Base-by-base conservation (phyloP, 83 land plant species). In the Isoetes engelmannii region DNA sequence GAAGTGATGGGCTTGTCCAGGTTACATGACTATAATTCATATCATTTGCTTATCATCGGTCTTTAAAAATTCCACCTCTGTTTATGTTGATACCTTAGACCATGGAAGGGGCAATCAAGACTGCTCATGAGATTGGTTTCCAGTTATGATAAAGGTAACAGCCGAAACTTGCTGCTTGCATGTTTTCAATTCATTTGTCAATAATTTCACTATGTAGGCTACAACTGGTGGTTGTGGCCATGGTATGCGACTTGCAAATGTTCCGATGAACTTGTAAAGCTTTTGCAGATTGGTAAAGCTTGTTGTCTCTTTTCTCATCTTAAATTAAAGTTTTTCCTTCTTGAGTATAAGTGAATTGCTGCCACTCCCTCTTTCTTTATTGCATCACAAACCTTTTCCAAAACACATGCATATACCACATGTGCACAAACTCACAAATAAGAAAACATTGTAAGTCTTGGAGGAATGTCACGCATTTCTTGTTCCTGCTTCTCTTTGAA, bases 221-320 rank as follows among this genome's bases (percentile, higher is more conserved):
- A 92, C 98, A 45, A 95, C 98, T 58, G 98, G 98, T 70, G 98
- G 98, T 79, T 94, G 98, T 65, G 98, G 98, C 20, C 92, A 95
- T 75, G 98, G 98, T 19, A 92, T 92, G 98, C 87, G 98, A 9
- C 85, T 92, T 50, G 98, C 98, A 41, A 82, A 84, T 57, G 82
- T 69, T 92, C 98, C 66, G 84, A 74, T 42, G 98, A 92, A 57
- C 89, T 92, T 72, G 98, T 89, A 37, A 89, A 84, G 71, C 75
- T 92, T 51, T 76, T 92, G 19, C 94, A 92, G 91, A 95, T 83
- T 63, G 45, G 46, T 19, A 13, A n/a, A n/a, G n/a, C n/a, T n/a
- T n/a, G n/a, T n/a, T n/a, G n/a, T n/a, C n/a, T n/a, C n/a, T n/a
- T n/a, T n/a, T n/a, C n/a, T n/a, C n/a, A n/a, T n/a, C n/a, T n/a